These are phyloP conservation scores for Tubosaeta sp. DNA, from an alignment of 768 basidiomycete species.

Conservation along the genomic window DNA sequence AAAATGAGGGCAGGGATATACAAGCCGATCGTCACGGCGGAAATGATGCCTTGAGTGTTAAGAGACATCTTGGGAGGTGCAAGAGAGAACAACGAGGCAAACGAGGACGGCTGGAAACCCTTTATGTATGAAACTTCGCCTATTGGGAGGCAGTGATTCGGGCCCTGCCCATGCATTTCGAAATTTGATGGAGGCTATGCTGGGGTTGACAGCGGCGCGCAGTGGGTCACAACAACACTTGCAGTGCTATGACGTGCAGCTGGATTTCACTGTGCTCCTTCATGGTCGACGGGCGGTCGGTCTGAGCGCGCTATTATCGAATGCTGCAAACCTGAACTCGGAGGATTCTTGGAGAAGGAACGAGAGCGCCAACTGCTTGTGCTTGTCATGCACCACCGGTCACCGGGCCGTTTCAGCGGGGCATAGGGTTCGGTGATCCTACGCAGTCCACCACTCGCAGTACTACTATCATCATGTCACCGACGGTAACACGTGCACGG, in stretches of 20 bases:
- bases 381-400: too few species aligned
- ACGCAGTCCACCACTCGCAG: too few species aligned
- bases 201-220: background rate
- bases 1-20: conserved; percentile 54
- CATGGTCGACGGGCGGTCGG: too few species aligned
- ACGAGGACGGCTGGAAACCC: background rate
- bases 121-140: conserved; percentile 19
- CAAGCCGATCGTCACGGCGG: conserved; percentile 55
- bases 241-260: background rate
- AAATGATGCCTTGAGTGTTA: conserved; percentile 45
- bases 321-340: too few species aligned
- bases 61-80: conserved; percentile 29
- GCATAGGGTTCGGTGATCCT: too few species aligned
- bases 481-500: background rate
- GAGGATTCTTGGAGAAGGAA: too few species aligned
- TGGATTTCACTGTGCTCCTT: background rate
- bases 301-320: too few species aligned
- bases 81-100: background rate
- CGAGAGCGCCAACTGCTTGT: too few species aligned
- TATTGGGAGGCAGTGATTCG: conserved; percentile 18
- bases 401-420: too few species aligned
- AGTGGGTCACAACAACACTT: background rate
- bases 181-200: conserved; percentile 13
- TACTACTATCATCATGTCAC: too few species aligned
- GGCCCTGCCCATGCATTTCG: background rate